Percentiles rank a stretch among this genome's conserved stretches.
These are phyloP conservation scores for Eurotiales sp. DNA, from an alignment of 2,329 filamentous ascomycete species.

Conservation along the genomic window DNA sequence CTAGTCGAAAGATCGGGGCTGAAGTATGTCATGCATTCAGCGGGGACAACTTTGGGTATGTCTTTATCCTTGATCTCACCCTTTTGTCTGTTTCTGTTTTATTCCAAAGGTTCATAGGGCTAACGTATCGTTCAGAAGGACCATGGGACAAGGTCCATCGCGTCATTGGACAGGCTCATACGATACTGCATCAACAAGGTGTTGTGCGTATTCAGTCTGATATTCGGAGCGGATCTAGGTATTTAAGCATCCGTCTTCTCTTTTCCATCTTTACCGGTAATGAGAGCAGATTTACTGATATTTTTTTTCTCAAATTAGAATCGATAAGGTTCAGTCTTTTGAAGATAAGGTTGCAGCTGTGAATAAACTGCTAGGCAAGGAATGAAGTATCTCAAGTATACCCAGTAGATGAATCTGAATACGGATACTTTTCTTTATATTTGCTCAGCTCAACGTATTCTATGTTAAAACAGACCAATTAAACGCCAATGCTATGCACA, in stretches of 20 bases:
- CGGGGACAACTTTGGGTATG: constrained; percentile 86
- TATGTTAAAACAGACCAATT: neutral
- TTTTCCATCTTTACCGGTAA: neutral
- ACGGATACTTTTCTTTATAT: neutral
- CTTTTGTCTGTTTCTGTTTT: too few relatives aligned
- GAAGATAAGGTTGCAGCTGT: constrained; percentile 72
- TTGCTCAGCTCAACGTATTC: too few relatives aligned
- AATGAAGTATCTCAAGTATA: constrained; percentile 12
- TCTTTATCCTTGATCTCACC: constrained; percentile 17
- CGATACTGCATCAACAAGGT: constrained; percentile 71
- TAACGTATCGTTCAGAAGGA: constrained; percentile 60
- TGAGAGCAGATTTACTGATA: neutral
- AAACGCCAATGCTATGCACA: constrained; percentile 13
- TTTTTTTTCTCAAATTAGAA: constrained; percentile 47
- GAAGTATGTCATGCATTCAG: constrained; percentile 85
- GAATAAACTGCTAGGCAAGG: constrained; percentile 47
- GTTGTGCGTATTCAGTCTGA: constrained; percentile 81
- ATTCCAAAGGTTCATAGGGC: too few relatives aligned
- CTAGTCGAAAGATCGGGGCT: constrained; percentile 77
- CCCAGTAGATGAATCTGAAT: too few relatives aligned
- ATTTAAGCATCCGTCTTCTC: constrained; percentile 5
- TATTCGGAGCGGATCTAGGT: constrained; percentile 79
- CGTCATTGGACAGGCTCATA: constrained; percentile 81
- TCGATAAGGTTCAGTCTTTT: constrained; percentile 78
- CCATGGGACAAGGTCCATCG: constrained; percentile 84